These are phyloP conservation scores for Solanum medicagineum DNA, from an alignment of 257 asterid genomes.

Conservation along the genomic window DNA sequence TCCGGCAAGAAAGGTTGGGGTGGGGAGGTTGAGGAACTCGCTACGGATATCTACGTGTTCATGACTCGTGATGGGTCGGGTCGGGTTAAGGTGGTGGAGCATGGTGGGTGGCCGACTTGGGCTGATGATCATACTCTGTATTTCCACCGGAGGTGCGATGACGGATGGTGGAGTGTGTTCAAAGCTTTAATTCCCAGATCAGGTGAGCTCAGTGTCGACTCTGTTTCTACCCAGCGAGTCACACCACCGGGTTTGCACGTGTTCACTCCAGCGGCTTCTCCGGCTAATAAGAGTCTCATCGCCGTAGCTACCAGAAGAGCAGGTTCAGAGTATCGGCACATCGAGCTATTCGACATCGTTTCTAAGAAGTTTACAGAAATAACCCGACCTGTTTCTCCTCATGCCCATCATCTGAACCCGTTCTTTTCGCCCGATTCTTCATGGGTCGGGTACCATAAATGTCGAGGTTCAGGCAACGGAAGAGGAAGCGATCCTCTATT, in stretches of 20 bases:
- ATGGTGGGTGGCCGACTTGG: conserved; percentile 98
- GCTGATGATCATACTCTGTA: conserved; percentile 62
- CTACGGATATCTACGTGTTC: conserved; percentile 58
- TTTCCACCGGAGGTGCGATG: conserved; percentile 67
- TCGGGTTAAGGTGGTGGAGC: conserved; percentile 64
- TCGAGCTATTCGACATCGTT: conserved; percentile 55
- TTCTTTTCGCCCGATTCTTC: conserved; percentile 53
- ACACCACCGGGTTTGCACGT: conserved; percentile 92
- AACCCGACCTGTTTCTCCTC: conserved; percentile 44
- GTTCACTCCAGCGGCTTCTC: conserved; percentile 78
- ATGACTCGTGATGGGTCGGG: conserved; percentile 58
- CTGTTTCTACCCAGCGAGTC: conserved; percentile 41
- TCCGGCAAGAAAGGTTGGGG: conserved; percentile 60
- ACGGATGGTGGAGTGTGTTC: conserved; percentile 92
- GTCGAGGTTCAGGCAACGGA: conserved; percentile 39
- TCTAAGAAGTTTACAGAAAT: conserved; percentile 20
- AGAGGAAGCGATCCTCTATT: conserved; percentile 17
- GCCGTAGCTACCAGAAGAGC: conserved; percentile 74
- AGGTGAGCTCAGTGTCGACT: conserved; percentile 12
- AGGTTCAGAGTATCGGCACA: conserved; percentile 55
- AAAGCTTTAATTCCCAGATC: conserved; percentile 20
- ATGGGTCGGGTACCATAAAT: conserved; percentile 61
- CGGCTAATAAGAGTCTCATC: conserved; percentile 36
- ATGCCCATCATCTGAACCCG: conserved; percentile 68
- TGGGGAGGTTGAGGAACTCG: conserved; percentile 69